These are phyloP conservation scores for Boletus vinaceobasis DNA, from an alignment of 768 basidiomycete genomes.

Conservation along the genomic window DNA sequence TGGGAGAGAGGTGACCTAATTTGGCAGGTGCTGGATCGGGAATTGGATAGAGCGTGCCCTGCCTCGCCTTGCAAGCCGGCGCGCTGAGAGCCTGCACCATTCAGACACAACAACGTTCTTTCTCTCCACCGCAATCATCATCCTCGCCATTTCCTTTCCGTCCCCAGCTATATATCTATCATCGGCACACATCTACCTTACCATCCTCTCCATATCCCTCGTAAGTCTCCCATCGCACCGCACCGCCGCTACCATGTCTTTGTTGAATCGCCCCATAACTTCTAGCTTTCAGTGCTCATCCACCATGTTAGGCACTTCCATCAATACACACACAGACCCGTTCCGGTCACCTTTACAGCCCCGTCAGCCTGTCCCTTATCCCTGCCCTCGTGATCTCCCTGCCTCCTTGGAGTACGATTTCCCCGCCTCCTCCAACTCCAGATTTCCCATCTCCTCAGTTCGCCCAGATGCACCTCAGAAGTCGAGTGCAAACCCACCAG, in stretches of 20 bases:
- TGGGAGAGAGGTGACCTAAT: slow-evolving; percentile 24
- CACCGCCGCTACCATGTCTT: not conserved
- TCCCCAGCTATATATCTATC: not conserved
- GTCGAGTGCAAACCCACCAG: slow-evolving; percentile 19
- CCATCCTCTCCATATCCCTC: not conserved
- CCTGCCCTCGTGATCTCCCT: slow-evolving; percentile 10
- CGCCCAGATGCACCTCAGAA: slow-evolving; percentile 31
- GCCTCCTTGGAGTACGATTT: slow-evolving; percentile 23
- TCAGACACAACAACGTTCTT: slow-evolving; percentile 17
- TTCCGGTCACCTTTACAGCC: slow-evolving; percentile 17
- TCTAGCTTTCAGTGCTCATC: slow-evolving; percentile 10
- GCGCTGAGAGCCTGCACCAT: slow-evolving; percentile 23
- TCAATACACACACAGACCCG: not conserved
- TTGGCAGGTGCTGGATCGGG: slow-evolving; percentile 25
- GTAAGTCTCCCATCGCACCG: slow-evolving; percentile 2
- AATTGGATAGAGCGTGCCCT: slow-evolving; percentile 31
- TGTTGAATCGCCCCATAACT: slow-evolving; percentile 13
- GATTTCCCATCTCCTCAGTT: slow-evolving; percentile 38
- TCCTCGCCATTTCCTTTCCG: not conserved
- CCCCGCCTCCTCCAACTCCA: slow-evolving; percentile 18
- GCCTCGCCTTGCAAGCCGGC: slow-evolving; percentile 32
- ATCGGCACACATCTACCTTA: not conserved
- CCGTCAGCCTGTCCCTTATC: slow-evolving; percentile 12
- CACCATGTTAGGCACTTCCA: slow-evolving; percentile 17
- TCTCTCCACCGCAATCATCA: slow-evolving; percentile 9